phyloP scores from a whole-genome alignment of 768 basidiomycete genomes.

The Lactifluus volemus region DNA sequence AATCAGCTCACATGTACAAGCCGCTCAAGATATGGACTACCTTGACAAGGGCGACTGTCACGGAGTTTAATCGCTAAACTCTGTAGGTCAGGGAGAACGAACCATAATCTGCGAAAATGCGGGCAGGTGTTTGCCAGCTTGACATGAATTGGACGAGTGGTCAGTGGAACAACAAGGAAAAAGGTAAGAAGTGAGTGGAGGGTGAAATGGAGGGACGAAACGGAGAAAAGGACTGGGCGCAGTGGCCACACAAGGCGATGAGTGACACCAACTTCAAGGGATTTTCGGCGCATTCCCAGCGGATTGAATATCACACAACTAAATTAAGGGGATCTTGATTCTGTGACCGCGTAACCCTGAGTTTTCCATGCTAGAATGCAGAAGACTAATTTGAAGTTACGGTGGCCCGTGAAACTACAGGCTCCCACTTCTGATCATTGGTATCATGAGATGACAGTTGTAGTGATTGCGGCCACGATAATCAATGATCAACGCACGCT shows the following conservation, averaged over 20 bases:
- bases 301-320: not conserved
- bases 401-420: too few relatives aligned
- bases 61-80: not conserved
- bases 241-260: too few relatives aligned
- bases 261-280: too few relatives aligned
- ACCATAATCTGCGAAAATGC: not conserved
- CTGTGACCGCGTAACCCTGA: not conserved
- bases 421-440: too few relatives aligned
- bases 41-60: conserved; percentile 2
- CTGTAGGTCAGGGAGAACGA: not conserved
- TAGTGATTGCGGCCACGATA: too few relatives aligned
- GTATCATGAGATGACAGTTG: too few relatives aligned
- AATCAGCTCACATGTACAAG: conserved; percentile 5
- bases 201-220: too few relatives aligned
- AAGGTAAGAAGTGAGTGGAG: not conserved
- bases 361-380: not conserved
- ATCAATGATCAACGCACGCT: too few relatives aligned
- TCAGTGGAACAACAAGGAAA: not conserved
- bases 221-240: not conserved
- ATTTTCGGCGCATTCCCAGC: not conserved
- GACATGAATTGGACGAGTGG: not conserved
- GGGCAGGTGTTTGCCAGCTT: not conserved
- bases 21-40: conserved; percentile 3
- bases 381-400: not conserved
- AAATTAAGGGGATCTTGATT: too few relatives aligned